Percentiles rank a stretch among this genome's conserved stretches.
These are phyloP conservation scores for Edaphochlamys debaryana DNA, from an alignment of 139 green algal species.

Conservation along the genomic window DNA sequence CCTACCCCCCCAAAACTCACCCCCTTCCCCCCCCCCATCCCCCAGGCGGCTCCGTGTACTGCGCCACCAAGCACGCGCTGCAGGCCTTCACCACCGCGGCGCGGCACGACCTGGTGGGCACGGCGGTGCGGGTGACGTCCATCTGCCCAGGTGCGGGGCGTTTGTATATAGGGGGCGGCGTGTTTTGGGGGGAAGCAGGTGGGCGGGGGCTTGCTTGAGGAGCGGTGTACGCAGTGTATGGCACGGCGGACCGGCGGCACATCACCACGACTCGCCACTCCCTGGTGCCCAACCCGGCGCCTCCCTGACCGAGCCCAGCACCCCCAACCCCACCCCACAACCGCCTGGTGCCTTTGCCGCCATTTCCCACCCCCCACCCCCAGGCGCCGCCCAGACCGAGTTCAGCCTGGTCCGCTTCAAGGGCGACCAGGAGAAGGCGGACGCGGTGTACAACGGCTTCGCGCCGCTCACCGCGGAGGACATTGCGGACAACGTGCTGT, in stretches of 20 bases:
- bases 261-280: too few species aligned
- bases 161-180: too few species aligned
- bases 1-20: background rate
- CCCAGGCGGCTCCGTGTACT: slow-evolving; percentile 81
- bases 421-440: slow-evolving; percentile 38
- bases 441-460: slow-evolving; percentile 79
- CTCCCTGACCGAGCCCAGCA: too few species aligned
- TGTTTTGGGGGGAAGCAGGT: background rate
- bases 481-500: slow-evolving; percentile 90
- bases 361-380: too few species aligned
- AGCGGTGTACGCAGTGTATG: too few species aligned
- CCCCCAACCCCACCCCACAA: too few species aligned
- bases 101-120: slow-evolving; percentile 84
- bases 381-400: slow-evolving; percentile 84
- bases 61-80: slow-evolving; percentile 81
- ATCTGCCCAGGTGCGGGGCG: slow-evolving; percentile 66
- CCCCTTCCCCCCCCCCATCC: background rate
- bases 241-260: too few species aligned
- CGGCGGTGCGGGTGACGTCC: slow-evolving; percentile 75
- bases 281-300: too few species aligned
- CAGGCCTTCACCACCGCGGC: slow-evolving; percentile 72
- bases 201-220: too few species aligned
- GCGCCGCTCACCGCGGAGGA: slow-evolving; percentile 75
- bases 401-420: slow-evolving; percentile 83
- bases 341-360: too few species aligned